Evolutionary conservation across 2,329 filamentous ascomycete species (phyloP), one percentile per base, ranked within the genome.

Genomic region (Curvularia verruculosa): DNA sequence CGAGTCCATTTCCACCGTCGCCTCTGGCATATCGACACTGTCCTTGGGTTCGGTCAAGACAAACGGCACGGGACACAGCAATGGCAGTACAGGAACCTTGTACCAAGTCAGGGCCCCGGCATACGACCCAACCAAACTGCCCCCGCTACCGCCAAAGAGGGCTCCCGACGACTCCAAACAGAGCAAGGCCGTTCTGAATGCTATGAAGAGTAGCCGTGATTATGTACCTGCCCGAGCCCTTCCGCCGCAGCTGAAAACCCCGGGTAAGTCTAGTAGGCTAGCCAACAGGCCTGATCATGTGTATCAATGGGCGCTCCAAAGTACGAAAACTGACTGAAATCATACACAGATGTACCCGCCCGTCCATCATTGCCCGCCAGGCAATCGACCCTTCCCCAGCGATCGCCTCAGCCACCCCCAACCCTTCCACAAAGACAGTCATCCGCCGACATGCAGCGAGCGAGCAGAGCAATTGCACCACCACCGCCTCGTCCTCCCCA

Each of bases 71-170:
- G 76, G 71, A 26, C 61, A 66, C 50, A 73, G 67, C n/a, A 73
- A 74, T 46, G 54, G 71, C 67, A 58, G 51, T 28, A 56, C 72
- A 60, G 74, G 70, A 19, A 61, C 68, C 15, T 47, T 72, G 23
- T 72, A 75, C 55, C 74, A 77, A 41, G 74, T 83, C 46, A 80
- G 81, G 65, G 83, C 85, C 5, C 85, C 86, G 9, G 81, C 81
- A 45, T 88, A 82, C 74, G 83, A 85, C 58, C 81, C 84, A 47
- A 72, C 80, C 13, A 79, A 80, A 36, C 72, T 87, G 9, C 85
- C 85, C 49, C 77, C 81, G 28, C 74, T 87, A 34, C 84, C 84
- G 47, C 79, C 82, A 1, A 85, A 82, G 64, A 75, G 69, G 49
- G 66, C 71, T n/a, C 68, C 75, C n/a, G 76, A 78, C 47, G 74